Evolutionary conservation across 1,284 basidiomycete species (phyloP).

Genomic region (Pyrrhoderma noxium): DNA sequence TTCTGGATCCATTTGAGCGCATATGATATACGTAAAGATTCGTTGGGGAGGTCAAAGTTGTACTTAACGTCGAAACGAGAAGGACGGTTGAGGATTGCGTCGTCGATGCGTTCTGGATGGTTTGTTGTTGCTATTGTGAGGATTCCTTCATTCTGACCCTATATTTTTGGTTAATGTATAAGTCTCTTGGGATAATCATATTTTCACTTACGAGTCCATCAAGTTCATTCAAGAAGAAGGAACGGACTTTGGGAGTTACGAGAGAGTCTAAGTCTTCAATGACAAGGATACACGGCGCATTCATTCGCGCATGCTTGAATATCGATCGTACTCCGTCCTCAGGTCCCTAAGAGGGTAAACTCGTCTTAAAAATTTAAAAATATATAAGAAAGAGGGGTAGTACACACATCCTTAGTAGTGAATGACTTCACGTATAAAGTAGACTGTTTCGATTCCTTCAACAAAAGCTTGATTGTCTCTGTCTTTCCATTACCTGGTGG

Average conservation of each 20-base stretch:
- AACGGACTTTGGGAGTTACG: constrained; percentile 32
- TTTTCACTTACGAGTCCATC: constrained; percentile 31
- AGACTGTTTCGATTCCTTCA: constrained; percentile 24
- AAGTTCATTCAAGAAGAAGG: constrained; percentile 42
- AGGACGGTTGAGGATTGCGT: constrained; percentile 38
- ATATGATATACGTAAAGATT: constrained; percentile 22
- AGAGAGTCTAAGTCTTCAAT: constrained; percentile 41
- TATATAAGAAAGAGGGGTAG: too few species aligned
- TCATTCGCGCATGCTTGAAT: constrained; percentile 29
- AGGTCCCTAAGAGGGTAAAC: constrained; percentile 24
- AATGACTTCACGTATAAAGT: constrained; percentile 39
- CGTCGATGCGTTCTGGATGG: constrained; percentile 41
- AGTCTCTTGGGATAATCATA: constrained; percentile 17
- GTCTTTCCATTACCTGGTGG: constrained; percentile 30
- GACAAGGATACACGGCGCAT: constrained; percentile 37
- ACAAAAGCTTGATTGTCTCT: constrained; percentile 25
- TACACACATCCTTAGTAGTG: background rate
- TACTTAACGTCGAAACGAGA: constrained; percentile 44
- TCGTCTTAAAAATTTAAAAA: background rate
- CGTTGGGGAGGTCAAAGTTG: constrained; percentile 28
- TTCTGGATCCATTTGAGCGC: constrained; percentile 25
- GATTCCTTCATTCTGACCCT: constrained; percentile 34
- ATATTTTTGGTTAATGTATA: constrained; percentile 13
- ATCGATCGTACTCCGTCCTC: constrained; percentile 27
- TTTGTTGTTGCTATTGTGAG: constrained; percentile 42